Percentiles rank a stretch among this genome's conserved stretches.
These are phyloP conservation scores for Xylaria sp. DNA, from an alignment of 2,329 filamentous ascomycete species.

Conservation along the genomic window DNA sequence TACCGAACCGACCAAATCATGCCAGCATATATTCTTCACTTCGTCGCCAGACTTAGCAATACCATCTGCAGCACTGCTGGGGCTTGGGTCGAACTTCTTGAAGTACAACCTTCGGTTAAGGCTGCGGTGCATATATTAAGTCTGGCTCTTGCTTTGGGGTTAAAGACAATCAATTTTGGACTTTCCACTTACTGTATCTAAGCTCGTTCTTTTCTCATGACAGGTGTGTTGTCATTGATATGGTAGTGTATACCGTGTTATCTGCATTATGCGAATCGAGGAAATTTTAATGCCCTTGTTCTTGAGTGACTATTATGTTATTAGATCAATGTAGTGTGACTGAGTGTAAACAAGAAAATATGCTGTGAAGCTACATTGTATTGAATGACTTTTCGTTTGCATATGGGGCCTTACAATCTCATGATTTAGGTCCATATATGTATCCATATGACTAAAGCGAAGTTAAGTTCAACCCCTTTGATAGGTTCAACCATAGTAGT, in stretches of 20 bases:
- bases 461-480: too few species aligned
- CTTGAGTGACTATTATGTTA: neutral
- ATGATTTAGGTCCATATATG: too few species aligned
- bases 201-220: conserved; percentile 29
- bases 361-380: too few species aligned
- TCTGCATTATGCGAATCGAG: neutral
- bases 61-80: conserved; percentile 28
- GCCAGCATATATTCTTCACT: conserved; percentile 33
- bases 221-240: conserved; percentile 17
- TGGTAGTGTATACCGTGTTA: conserved; percentile 13
- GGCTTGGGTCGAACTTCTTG: conserved; percentile 20
- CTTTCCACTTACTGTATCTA: conserved; percentile 39
- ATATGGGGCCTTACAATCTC: too few species aligned
- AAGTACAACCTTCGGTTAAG: conserved; percentile 16
- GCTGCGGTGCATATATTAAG: conserved; percentile 23
- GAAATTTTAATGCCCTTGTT: neutral
- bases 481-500: too few species aligned
- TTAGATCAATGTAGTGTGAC: too few species aligned
- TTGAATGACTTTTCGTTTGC: too few species aligned
- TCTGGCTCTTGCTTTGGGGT: conserved; percentile 34
- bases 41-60: conserved; percentile 33
- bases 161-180: conserved; percentile 29
- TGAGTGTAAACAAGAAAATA: too few species aligned
- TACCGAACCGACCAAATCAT: conserved; percentile 10
- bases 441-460: too few species aligned